Base-by-base conservation (phyloP, 2,329 filamentous ascomycete genomes). In the Whalleya microplaca region DNA sequence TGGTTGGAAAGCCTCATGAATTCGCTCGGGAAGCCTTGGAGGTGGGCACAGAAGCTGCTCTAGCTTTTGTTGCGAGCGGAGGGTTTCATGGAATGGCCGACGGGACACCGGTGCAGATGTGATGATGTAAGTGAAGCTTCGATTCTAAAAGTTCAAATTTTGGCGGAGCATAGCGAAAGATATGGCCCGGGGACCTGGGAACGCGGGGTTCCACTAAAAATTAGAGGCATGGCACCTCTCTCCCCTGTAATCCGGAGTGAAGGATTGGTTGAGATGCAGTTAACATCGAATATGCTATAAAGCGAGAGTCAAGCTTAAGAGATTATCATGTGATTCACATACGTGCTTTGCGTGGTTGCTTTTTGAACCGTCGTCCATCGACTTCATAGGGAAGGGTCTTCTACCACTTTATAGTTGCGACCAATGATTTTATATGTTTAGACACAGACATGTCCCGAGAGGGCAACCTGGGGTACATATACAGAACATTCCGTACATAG, bases 81-180 rank as follows among this genome's bases (percentile, higher is more conserved):
- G 3, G 41, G 40, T 19, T 40, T 4, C 12, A 23, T 20, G 20
- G 20, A 23, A 42, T 14, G 41, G 10, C 23, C 8, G 27, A 41
- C 19, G 43, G 44, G 10, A 16, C 7, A 45, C 37, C 18, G 51
- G 52, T 7, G 32, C 14, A 27, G 12, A 27, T 46, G 3, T 58
- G n/a, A 63, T 64, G 62, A 63, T 63, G 62, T 64, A 63, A 63
- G 62, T 64, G 62, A 64, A 57, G 62, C 56, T 58, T 60, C 23
- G 47, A 53, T 19, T 56, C 50, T 20, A 21, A 27, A 47, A 53
- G 12, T 50, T 37, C 37, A 56, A 51, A 53, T 62, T 64, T 58
- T 48, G 32, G 32, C 51, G 32, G 32, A 37, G 32, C 9, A 5
- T 37, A 37, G 5, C 32, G 4, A 37, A 37, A 46, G 23, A 21